Base-by-base conservation (phyloP, 495 filamentous ascomycete species). In the Pyrenula massariospora region DNA sequence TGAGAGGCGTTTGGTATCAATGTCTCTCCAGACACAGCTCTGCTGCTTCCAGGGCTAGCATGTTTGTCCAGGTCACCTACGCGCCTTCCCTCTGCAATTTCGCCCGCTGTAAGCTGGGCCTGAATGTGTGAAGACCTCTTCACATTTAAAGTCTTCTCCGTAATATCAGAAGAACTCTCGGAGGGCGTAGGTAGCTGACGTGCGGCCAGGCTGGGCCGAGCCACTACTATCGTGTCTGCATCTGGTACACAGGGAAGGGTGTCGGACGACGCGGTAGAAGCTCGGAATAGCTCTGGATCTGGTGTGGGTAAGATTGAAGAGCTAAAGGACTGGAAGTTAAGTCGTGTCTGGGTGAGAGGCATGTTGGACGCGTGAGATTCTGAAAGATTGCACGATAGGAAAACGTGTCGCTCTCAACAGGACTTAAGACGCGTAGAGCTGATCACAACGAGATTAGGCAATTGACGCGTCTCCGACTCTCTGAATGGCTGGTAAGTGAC, bases 11-110 rank as follows among this genome's bases (percentile, higher is more conserved):
- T 69, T 24, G 61, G 61, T 12, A 72, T 63, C 24, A 71, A 64
- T 3, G 63, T 71, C 22, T 76, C 74, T 21, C 72, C 75, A 0
- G 70, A 71, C 50, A 73, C 69, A 3, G 73, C 70, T 22, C 68
- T 66, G 25, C 76, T 56, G 20, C 64, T 58, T 19, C 57, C 61
- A 53, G 64, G 54, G 15, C 42, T 31, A 42, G 54, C 23, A 21
- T 24, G 21, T 23, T 56, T 48, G 12, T 2, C 20, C 12, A 53
- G 24, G 11, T 55, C 31, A 23, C 12, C 23, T 31, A 52, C 22
- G 19, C 20, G 20, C 20, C 20, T 52, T 5, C 8, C 19, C 8
- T 52, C 50, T 8, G 20, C 50, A 42, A 8, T 15, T 15, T 42
- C 31, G 31, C 8, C 15, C 31, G 31, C 15, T 15, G 31, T 5